Conservation (phyloP, 176 grass and related monocot genomes). For the Aegilops longissima region DNA sequence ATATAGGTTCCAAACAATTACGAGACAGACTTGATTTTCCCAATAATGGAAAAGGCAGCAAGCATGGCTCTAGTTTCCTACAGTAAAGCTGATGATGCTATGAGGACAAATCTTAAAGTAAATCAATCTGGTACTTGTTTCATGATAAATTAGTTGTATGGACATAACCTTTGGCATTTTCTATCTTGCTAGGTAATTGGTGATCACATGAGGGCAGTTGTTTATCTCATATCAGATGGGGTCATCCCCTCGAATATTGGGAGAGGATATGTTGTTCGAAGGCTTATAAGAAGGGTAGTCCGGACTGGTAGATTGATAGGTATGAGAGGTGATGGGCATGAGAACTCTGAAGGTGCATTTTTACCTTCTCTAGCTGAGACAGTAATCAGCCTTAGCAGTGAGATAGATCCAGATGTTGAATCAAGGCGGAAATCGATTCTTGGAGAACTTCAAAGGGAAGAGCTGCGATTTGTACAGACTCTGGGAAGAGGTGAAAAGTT, state of each 20-base stretch:
- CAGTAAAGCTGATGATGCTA: conserved; percentile 56
- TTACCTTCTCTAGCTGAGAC: conserved; percentile 71
- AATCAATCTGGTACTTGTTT: conserved; percentile 21
- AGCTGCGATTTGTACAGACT: conserved; percentile 91
- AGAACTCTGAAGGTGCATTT: conserved; percentile 61
- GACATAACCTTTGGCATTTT: conserved; percentile 22
- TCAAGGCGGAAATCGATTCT: conserved; percentile 55
- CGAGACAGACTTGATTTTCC: conserved; percentile 93
- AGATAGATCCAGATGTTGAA: conserved; percentile 87
- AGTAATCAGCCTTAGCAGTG: conserved; percentile 66
- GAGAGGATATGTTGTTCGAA: conserved; percentile 94
- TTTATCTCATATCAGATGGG: conserved; percentile 98
- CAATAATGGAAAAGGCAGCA: conserved; percentile 87
- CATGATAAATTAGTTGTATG: not conserved
- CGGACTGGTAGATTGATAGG: conserved; percentile 83
- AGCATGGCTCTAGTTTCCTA: conserved; percentile 72
- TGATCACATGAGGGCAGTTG: conserved; percentile 95
- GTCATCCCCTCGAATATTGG: conserved; percentile 96
- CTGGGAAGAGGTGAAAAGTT: conserved; percentile 92
- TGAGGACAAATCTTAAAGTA: conserved; percentile 83
- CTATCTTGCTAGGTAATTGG: conserved; percentile 77
- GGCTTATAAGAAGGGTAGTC: conserved; percentile 97
- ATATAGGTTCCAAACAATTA: conserved; percentile 96
- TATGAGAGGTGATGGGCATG: conserved; percentile 68
- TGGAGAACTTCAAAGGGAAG: conserved; percentile 93